Evolutionary conservation across 2,329 filamentous ascomycete genomes (phyloP).

Genomic region (Venturia effusa): DNA sequence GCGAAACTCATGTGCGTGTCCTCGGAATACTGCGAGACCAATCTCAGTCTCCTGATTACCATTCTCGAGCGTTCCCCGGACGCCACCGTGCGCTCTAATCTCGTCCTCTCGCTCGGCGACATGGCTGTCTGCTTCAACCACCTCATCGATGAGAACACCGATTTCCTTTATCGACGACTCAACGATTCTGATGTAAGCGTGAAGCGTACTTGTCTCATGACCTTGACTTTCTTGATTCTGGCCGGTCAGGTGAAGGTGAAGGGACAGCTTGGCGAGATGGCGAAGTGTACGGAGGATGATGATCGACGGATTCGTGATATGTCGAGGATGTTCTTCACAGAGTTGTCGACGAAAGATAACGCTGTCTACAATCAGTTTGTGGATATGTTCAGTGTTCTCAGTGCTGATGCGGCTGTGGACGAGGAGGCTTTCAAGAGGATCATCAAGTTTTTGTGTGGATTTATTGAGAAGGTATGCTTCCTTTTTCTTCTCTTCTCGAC

Average conservation of each 20-base stretch:
- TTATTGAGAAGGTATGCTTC: constrained; percentile 80
- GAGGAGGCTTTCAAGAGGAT: constrained; percentile 82
- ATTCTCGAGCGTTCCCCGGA: constrained; percentile 93
- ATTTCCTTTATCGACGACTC: constrained; percentile 88
- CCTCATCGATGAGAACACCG: constrained; percentile 96
- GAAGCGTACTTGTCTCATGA: constrained; percentile 97
- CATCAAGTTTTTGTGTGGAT: constrained; percentile 84
- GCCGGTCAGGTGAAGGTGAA: constrained; percentile 99
- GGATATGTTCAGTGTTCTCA: constrained; percentile 93
- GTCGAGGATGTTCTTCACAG: constrained; percentile 95
- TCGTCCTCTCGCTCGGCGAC: constrained; percentile 91
- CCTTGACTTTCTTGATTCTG: constrained; percentile 89
- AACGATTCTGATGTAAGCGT: constrained; percentile 83
- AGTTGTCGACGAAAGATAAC: constrained; percentile 95
- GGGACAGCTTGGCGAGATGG: constrained; percentile 96
- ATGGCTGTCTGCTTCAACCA: constrained; percentile 99
- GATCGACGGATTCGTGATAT: constrained; percentile 91
- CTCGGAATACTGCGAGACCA: constrained; percentile 88
- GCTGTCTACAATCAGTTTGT: constrained; percentile 99
- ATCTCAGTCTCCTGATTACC: constrained; percentile 87
- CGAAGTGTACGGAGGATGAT: constrained; percentile 94
- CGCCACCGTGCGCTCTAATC: constrained; percentile 86
- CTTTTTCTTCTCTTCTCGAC: constrained; percentile 1
- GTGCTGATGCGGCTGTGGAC: constrained; percentile 66
- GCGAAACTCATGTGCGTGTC: constrained; percentile 99